Conservation (phyloP, 2,329 filamentous ascomycete species). For the Fusarium begoniae region DNA sequence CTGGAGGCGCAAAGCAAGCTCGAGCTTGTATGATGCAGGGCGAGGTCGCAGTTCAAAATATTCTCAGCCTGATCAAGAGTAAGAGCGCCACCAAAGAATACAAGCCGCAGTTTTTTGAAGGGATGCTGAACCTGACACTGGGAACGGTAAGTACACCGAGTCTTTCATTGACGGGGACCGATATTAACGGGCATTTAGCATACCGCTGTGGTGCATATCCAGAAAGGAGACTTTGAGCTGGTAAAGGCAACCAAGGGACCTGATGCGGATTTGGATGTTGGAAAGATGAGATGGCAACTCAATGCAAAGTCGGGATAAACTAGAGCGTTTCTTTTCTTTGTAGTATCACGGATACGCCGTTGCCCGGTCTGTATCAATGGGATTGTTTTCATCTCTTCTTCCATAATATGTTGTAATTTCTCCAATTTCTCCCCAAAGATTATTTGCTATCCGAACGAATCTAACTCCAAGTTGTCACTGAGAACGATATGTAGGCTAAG, state of each 20-base stretch:
- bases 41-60: constrained; percentile 1
- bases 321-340: not conserved
- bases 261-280: constrained; percentile 1
- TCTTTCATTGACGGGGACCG: fast-evolving
- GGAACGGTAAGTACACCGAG: not conserved
- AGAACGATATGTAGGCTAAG: not conserved
- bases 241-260: not conserved
- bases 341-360: fast-evolving
- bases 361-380: fast-evolving
- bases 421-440: fast-evolving
- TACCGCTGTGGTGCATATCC: not conserved
- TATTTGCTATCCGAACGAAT: fast-evolving
- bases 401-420: not conserved
- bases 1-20: constrained; percentile 25
- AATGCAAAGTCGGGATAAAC: not conserved
- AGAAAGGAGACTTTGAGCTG: constrained; percentile 9
- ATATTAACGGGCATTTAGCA: not conserved
- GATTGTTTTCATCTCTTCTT: too few species aligned
- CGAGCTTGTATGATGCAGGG: constrained; percentile 20
- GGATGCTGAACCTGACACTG: not conserved
- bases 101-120: constrained; percentile 10
- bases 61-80: constrained; percentile 1
- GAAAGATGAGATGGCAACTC: constrained; percentile 1
- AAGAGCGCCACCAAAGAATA: not conserved
- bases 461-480: fast-evolving